phyloP scores from a whole-genome alignment of 2,329 filamentous ascomycete genomes.

The Dothistroma septosporum region DNA sequence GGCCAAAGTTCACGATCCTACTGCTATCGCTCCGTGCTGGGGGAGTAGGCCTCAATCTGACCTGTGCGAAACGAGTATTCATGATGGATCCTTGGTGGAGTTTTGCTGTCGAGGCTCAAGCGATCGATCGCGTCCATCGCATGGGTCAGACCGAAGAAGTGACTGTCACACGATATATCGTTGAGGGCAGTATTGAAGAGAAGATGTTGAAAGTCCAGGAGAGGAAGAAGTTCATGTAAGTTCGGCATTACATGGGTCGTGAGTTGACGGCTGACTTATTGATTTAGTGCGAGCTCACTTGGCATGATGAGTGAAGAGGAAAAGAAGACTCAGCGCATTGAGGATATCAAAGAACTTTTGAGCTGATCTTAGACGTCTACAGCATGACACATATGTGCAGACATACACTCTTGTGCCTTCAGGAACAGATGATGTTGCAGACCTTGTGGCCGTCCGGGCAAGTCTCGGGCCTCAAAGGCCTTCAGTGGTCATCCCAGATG shows the following conservation, averaged over 20 bases:
- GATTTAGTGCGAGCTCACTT: slow-evolving; percentile 75
- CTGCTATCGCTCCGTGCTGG: slow-evolving; percentile 83
- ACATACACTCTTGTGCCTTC: background rate
- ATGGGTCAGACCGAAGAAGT: slow-evolving; percentile 92
- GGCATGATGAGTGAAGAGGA: slow-evolving; percentile 95
- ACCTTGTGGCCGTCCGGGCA: background rate
- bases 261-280: slow-evolving; percentile 24
- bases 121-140: slow-evolving; percentile 93
- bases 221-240: slow-evolving; percentile 90
- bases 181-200: slow-evolving; percentile 87
- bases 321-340: slow-evolving; percentile 81
- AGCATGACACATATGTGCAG: background rate
- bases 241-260: slow-evolving; percentile 29
- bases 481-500: background rate
- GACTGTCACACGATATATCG: slow-evolving; percentile 80
- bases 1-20: slow-evolving; percentile 63
- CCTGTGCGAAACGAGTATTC: slow-evolving; percentile 81
- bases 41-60: slow-evolving; percentile 90
- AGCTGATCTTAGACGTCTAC: slow-evolving; percentile 42
- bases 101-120: slow-evolving; percentile 92
- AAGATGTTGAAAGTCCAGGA: slow-evolving; percentile 93
- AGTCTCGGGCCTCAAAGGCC: background rate
- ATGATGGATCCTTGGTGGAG: slow-evolving; percentile 99
- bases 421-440: background rate
- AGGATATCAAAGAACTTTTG: slow-evolving; percentile 88